A percentile compares a stretch with the other conserved stretches of the same genome.
These are phyloP conservation scores for Oenanthe javanica DNA, from an alignment of 140 eudicot species.

Conservation along the genomic window DNA sequence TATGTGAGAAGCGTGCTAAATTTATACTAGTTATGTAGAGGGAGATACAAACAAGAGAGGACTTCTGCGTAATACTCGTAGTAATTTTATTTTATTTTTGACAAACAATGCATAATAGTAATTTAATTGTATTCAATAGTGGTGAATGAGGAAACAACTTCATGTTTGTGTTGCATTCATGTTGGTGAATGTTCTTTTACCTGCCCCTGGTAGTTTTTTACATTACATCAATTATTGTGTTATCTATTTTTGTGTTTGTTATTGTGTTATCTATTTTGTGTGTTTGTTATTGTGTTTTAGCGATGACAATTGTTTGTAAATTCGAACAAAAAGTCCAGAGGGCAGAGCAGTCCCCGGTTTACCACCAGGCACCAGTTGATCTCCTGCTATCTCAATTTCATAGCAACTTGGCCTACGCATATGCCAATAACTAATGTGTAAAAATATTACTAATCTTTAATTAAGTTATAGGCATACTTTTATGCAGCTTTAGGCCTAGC, in stretches of 20 bases:
- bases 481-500: neutral
- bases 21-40: no score
- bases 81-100: no score
- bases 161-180: no score
- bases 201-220: neutral
- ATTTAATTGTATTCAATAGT: neutral
- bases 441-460: no score
- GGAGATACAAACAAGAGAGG: no score
- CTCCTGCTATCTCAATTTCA: no score
- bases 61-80: neutral
- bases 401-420: neutral
- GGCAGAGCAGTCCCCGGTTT: neutral
- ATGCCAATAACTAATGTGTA: no score
- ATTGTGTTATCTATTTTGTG: no score
- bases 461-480: neutral
- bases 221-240: no score
- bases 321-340: neutral
- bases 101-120: no score
- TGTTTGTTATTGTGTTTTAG: neutral
- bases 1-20: no score
- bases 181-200: neutral
- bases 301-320: neutral
- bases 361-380: neutral
- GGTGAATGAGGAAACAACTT: neutral
- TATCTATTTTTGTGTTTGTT: no score